A percentile compares a stretch with the other conserved stretches of the same genome.
Conservation (phyloP, 495 filamentous ascomycete species). For the Aspergillus incahuasiensis region DNA sequence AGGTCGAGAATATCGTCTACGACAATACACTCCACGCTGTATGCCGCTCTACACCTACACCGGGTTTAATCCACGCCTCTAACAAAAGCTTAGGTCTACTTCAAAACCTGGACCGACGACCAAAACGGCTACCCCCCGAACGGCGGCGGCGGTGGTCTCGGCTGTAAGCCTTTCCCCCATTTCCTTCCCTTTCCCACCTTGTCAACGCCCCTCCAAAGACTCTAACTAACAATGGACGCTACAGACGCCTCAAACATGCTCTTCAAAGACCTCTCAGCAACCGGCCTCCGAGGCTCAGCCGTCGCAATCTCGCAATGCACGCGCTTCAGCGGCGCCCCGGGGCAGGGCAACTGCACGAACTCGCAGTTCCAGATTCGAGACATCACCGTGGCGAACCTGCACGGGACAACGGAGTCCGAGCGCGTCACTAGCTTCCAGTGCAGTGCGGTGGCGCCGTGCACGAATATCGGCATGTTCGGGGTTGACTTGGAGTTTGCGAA, state of each 20-base stretch:
- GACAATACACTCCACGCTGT: constrained; percentile 36
- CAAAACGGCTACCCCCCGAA: constrained; percentile 43
- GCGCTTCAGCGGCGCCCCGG: constrained; percentile 29
- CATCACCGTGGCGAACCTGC: constrained; percentile 21
- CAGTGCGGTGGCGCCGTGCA: constrained; percentile 33
- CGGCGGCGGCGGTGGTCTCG: constrained; percentile 45
- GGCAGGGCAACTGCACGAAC: constrained; percentile 32
- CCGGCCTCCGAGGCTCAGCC: constrained; percentile 23
- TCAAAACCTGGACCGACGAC: constrained; percentile 45
- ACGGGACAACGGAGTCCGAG: constrained; percentile 22
- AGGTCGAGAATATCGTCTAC: constrained; percentile 27
- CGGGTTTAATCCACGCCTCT: not conserved
- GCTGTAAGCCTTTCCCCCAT: constrained; percentile 24
- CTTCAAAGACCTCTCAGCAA: constrained; percentile 22
- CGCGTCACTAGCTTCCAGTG: constrained; percentile 33
- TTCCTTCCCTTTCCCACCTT: not conserved
- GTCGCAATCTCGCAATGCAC: constrained; percentile 40
- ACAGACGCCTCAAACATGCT: constrained; percentile 23
- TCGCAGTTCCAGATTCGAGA: constrained; percentile 33
- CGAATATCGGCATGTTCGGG: constrained; percentile 23
- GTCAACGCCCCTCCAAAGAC: no score
- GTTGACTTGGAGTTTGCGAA: constrained; percentile 19
- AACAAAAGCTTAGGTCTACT: constrained; percentile 20
- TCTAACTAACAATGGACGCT: no score
- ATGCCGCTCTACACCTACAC: not conserved